These are phyloP conservation scores for Jamesozyma spencerorum DNA, from an alignment of 805 yeast species.

Conservation along the genomic window DNA sequence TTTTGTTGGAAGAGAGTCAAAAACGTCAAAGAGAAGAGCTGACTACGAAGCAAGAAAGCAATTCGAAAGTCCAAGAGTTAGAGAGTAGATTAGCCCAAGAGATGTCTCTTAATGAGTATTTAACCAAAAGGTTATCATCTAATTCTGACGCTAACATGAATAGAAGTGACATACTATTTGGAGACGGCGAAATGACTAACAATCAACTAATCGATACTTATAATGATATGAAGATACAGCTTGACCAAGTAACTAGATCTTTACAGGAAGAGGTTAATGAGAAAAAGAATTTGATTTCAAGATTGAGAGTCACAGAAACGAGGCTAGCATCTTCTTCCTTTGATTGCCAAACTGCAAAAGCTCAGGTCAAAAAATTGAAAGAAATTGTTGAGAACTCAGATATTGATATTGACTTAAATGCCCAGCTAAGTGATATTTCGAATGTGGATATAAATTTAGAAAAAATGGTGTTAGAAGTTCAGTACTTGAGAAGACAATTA, in stretches of 20 bases:
- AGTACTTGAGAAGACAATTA: conserved; percentile 38
- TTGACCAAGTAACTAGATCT: conserved; percentile 44
- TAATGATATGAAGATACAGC: conserved; percentile 39
- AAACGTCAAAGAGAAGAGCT: conserved; percentile 16
- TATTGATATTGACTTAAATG: conserved; percentile 22
- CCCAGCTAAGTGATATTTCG: conserved; percentile 11
- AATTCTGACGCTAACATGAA: background rate
- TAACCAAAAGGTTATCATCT: conserved; percentile 24
- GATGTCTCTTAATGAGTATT: conserved; percentile 21
- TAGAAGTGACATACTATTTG: background rate
- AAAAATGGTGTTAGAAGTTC: conserved; percentile 36
- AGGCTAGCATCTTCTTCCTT: conserved; percentile 57
- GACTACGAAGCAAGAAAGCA: conserved; percentile 36
- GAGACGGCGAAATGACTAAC: conserved; percentile 9
- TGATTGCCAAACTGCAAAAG: conserved; percentile 42
- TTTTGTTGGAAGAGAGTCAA: conserved; percentile 28
- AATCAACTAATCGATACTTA: conserved; percentile 20
- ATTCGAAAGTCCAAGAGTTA: conserved; percentile 33
- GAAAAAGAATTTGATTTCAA: conserved; percentile 42
- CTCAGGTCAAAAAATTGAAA: conserved; percentile 34
- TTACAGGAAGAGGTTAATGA: conserved; percentile 39
- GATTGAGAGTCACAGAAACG: conserved; percentile 49
- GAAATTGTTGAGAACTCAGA: conserved; percentile 20
- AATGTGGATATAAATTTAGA: conserved; percentile 25
- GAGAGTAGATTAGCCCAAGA: conserved; percentile 30